Percentiles rank a stretch among this genome's conserved stretches.
Conservation (phyloP, 2,329 filamentous ascomycete genomes). For the Alternaria hordeiaustralica region DNA sequence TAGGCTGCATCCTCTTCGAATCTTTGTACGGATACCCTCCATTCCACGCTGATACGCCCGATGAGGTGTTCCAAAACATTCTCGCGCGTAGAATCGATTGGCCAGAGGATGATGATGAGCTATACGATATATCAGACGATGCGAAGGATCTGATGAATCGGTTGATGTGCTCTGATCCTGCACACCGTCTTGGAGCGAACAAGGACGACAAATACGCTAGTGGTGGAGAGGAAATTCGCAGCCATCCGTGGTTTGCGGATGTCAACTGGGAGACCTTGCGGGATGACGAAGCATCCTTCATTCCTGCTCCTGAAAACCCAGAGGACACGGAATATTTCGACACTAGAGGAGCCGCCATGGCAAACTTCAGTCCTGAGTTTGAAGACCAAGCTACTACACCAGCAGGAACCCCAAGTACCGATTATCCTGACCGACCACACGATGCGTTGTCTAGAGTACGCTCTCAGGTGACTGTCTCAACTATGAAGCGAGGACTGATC, state of each 20-base stretch:
- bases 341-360: constrained; percentile 84
- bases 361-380: constrained; percentile 91
- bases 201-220: constrained; percentile 79
- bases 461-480: constrained; percentile 79
- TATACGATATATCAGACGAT: constrained; percentile 76
- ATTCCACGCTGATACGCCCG: constrained; percentile 88
- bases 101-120: constrained; percentile 83
- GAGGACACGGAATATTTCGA: constrained; percentile 99
- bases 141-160: constrained; percentile 95
- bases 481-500: constrained; percentile 90
- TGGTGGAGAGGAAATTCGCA: constrained; percentile 90
- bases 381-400: constrained; percentile 85
- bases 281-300: constrained; percentile 95
- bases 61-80: constrained; percentile 97
- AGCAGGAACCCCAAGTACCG: constrained; percentile 70
- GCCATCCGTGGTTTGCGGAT: constrained; percentile 85
- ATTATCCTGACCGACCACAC: constrained; percentile 89
- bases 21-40: constrained; percentile 93
- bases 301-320: constrained; percentile 88
- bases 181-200: constrained; percentile 84
- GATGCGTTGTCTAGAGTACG: constrained; percentile 91
- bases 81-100: constrained; percentile 87
- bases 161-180: constrained; percentile 83
- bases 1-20: constrained; percentile 98
- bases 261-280: constrained; percentile 89